Base-by-base conservation (phyloP, 1,139 yeast genomes). In the Debaryomyces subglobosus region DNA sequence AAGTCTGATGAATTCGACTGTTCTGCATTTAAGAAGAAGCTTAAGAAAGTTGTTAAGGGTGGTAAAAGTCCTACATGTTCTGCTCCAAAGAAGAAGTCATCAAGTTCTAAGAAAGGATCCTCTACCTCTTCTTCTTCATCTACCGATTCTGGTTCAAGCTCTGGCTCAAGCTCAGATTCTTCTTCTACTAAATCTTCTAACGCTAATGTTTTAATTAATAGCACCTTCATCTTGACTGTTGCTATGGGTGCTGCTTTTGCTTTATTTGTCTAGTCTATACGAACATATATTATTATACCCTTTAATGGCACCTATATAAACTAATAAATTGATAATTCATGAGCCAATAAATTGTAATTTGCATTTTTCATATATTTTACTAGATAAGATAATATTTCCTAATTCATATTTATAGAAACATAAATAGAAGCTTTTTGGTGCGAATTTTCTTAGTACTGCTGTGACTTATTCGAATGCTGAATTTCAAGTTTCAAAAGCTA, bases 61-160 rank as follows among this genome's bases (percentile, higher is more conserved):
- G 80, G 79, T 51, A 78, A 76, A 67, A 73, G 74, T 68, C 73
- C 62, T 64, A 67, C 65, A 56, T 76, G 81, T 65, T 60, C 75
- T 23, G 66, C 76, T 41, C 76, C 77, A 42, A 48, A 53, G 43
- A 50, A 55, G 47, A 46, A 64, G 32, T 52, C 61, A 25, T 53
- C 64, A 12, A 50, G 58, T 20, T 56, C 64, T 16, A 55, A 59
- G 43, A 48, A 54, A 21, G 58, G 57, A 23, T 46, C 58, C 12
- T 33, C 43, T 15, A 43, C 51, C n/a, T 44, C 50, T 29, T 45
- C 50, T 29, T 45, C 45, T 21, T 39, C 57, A 15, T 43, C 39
- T 21, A 46, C 57, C 16, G 27, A 40, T 16, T 42, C 45, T 29
- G 16, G 46, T 29, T 49, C 54, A 10, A 38, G 29, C 20, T 53